phyloP scores from a whole-genome alignment of 2,329 filamentous ascomycete species.

The Clonostachys rhizophaga region DNA sequence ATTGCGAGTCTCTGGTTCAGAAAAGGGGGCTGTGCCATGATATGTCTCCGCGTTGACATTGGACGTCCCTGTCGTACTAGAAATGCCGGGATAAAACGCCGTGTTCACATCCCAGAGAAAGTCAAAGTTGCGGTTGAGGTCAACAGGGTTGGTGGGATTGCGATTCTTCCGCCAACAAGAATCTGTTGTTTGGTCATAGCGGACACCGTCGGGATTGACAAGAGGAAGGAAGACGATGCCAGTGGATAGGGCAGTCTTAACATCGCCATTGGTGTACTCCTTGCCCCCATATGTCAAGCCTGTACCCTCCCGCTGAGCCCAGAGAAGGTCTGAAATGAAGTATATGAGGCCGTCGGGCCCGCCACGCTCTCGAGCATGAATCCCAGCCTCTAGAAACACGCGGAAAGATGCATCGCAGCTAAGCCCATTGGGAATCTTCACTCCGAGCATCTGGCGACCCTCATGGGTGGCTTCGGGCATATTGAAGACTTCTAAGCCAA shows the following conservation, averaged over 20 bases:
- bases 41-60: too few species aligned
- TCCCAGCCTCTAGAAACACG: constrained; percentile 46
- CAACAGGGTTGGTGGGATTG: constrained; percentile 37
- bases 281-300: constrained; percentile 48
- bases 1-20: too few species aligned
- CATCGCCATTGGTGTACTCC: constrained; percentile 44
- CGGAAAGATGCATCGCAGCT: constrained; percentile 10
- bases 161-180: constrained; percentile 54
- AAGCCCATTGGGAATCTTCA: too few species aligned
- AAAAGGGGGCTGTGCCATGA: too few species aligned
- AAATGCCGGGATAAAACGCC: constrained; percentile 25
- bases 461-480: too few species aligned
- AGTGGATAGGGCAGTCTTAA: constrained; percentile 41
- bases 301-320: constrained; percentile 41
- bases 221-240: constrained; percentile 49
- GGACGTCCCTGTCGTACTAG: too few species aligned
- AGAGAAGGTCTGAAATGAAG: constrained; percentile 52
- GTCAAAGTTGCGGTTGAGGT: constrained; percentile 54
- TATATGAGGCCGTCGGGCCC: constrained; percentile 51
- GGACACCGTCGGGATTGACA: constrained; percentile 48
- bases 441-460: too few species aligned
- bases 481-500: too few species aligned
- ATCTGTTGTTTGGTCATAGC: constrained; percentile 43
- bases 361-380: constrained; percentile 55
- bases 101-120: constrained; percentile 48